Base-by-base conservation (phyloP, 345 rosid genomes). In the Anastatica hierochuntica region DNA sequence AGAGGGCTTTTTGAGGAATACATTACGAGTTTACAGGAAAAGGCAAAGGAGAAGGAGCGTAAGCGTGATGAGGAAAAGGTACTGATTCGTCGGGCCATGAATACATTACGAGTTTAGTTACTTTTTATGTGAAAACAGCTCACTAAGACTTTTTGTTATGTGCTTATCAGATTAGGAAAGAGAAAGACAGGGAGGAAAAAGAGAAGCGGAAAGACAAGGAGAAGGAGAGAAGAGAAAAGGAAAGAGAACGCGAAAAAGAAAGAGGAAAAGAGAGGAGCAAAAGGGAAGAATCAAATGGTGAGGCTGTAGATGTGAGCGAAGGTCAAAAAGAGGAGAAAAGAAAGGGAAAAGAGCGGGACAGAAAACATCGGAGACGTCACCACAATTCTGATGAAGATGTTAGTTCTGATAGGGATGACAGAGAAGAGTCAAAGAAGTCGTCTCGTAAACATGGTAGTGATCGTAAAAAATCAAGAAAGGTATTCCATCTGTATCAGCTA, bases 21-120 rank as follows among this genome's bases (percentile, higher is more conserved):
- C 64, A 56, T 79, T 54, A 54, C 72, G 14, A 73, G 79, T 64
- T 71, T 92, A 53, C 80, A 67, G 57, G 96, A 92, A 70, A 88
- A 85, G 74, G 85, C 90, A 23, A 92, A 81, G 69, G 97, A 92
- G 55, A 92, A 88, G 70, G 99, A 85, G 53, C 88, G 90, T 27
- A 88, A 76, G 56, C 84, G 94, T n/a, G 94, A 85, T 69, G 97
- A 92, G 64, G 99, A 88, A 56, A 92, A 92, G 95, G 95, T 88
- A 62, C 5, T 27, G 18, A 38, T 2, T 45, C 11, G 8, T 55
- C n/a, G 2, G 19, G 27, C 19, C 41, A 14, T n/a, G n/a, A n/a
- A n/a, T n/a, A n/a, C n/a, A n/a, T n/a, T 1, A 11, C 14, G 27
- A 16, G 8, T 26, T 19, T 14, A 24, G n/a, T 7, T 47, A 0